A percentile compares a stretch with the other conserved stretches of the same genome.
Evolutionary conservation across 495 filamentous ascomycete genomes (phyloP).

Genomic region (Thermochaetoides thermophila): DNA sequence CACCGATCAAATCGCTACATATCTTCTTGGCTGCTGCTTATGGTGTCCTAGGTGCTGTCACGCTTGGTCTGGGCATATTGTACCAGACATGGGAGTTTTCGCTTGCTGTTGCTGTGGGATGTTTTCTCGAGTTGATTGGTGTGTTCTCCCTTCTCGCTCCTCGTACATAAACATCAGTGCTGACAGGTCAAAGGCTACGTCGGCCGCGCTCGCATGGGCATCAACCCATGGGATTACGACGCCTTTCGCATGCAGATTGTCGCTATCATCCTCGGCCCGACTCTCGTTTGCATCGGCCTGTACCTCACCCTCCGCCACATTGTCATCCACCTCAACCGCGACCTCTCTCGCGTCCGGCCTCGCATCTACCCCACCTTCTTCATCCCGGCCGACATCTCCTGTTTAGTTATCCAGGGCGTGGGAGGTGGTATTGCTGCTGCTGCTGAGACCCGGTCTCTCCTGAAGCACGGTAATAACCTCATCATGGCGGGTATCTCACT

Average conservation of each 20-base stretch:
- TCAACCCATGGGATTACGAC: conserved; percentile 40
- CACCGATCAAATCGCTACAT: conserved; percentile 47
- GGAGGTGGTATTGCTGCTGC: conserved; percentile 48
- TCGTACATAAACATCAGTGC: too few species aligned
- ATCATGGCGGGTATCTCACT: conserved; percentile 59
- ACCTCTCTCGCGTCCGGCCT: conserved; percentile 40
- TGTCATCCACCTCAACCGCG: conserved; percentile 35
- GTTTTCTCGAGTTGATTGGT: conserved; percentile 26
- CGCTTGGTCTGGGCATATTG: conserved; percentile 39
- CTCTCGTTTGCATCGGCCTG: conserved; percentile 48
- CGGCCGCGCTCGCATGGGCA: conserved; percentile 42
- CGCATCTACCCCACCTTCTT: conserved; percentile 47
- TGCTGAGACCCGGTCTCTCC: conserved; percentile 23
- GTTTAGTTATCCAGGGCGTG: conserved; percentile 47
- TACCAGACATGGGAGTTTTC: conserved; percentile 51
- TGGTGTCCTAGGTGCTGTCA: conserved; percentile 31
- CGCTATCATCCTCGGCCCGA: conserved; percentile 50
- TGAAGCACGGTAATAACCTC: conserved; percentile 40
- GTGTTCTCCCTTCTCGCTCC: neutral
- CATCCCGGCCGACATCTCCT: conserved; percentile 51
- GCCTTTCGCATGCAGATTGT: conserved; percentile 57
- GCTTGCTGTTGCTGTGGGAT: conserved; percentile 34
- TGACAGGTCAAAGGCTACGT: conserved; percentile 46
- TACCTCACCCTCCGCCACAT: conserved; percentile 55
- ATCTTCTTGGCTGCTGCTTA: conserved; percentile 45